A percentile compares a stretch with the other conserved stretches of the same genome.
Evolutionary conservation across 2,329 filamentous ascomycete genomes (phyloP).

Genomic region (Fusarium buharicum): DNA sequence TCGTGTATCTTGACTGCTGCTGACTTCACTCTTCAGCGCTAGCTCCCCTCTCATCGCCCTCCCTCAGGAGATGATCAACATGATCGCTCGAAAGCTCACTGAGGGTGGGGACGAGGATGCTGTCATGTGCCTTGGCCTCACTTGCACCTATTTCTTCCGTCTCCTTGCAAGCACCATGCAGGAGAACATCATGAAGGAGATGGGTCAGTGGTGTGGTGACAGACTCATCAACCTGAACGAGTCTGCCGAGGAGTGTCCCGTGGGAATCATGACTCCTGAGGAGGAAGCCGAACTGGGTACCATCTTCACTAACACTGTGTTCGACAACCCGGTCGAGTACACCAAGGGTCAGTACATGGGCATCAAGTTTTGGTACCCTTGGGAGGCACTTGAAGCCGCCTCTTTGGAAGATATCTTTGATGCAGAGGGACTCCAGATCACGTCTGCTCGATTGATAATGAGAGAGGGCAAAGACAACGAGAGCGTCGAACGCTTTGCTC

Average conservation of each 20-base stretch:
- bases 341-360: too few relatives aligned
- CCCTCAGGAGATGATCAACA: slow-evolving; percentile 16
- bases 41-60: slow-evolving; percentile 2
- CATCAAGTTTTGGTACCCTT: too few relatives aligned
- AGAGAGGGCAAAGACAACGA: background rate
- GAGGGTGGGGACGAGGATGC: background rate
- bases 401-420: background rate
- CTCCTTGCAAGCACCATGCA: slow-evolving; percentile 5
- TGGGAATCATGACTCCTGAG: too few relatives aligned
- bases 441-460: background rate
- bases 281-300: background rate
- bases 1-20: background rate
- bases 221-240: too few relatives aligned
- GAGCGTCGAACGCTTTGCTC: background rate
- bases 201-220: slow-evolving; percentile 6
- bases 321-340: too few relatives aligned
- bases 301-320: background rate
- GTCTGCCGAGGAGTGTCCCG: too few relatives aligned
- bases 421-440: background rate
- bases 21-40: background rate
- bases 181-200: background rate
- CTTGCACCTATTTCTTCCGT: slow-evolving; percentile 20
- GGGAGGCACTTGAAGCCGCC: too few relatives aligned
- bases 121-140: slow-evolving; percentile 13
- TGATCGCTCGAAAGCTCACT: background rate